Base-by-base conservation (phyloP, 352 stramenopile genomes). In the Globisporangium acanthophoron region DNA sequence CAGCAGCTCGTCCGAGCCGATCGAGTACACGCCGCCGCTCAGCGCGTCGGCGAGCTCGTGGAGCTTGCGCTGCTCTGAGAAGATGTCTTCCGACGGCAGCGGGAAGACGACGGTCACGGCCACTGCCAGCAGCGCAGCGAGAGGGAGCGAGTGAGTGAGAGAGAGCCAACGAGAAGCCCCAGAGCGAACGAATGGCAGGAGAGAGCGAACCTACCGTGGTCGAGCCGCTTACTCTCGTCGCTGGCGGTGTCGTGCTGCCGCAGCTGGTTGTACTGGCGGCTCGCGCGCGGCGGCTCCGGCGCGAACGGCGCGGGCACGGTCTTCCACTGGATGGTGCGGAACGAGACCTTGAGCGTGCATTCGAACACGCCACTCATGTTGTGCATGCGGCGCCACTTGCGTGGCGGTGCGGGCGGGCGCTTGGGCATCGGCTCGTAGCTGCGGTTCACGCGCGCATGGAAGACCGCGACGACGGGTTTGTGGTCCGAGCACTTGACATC, bases 81-180 rank as follows among this genome's bases (percentile, higher is more conserved):
- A 94, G 40, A 88, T 83, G 54, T 94, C 85, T 63, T 94, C 85
- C 0, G 78, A 89, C 40, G 85, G 85, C 16, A 94, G 60, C 2
- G 85, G 85, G 55, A 92, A 94, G 58, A 91, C 74, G 29, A 89
- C 67, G 7, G 76, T 89, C 40, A 91, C 71, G 49, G 77, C 66
- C 12, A 76, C 66, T 68, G 3, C 27, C 24, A 33, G 33, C 37
- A n/a, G 31, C 13, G 13, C 29, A 50, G 27, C 33, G 8, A 11
- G 31, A 49, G n/a, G 7, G 24, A 27, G 24, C 24, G 24, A 27
- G 24, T 27, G 24, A 27, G 24, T 27, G 24, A 27, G 24, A 27
- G 24, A 27, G 24, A 27, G 24, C 24, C 24, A 27, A 27, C 24
- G 24, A 1, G 24, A 27, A 27, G 24, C 24, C 24, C 39, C 39